Conservation (phyloP, 2,329 filamentous ascomycete genomes). For the Penicillium sp. region DNA sequence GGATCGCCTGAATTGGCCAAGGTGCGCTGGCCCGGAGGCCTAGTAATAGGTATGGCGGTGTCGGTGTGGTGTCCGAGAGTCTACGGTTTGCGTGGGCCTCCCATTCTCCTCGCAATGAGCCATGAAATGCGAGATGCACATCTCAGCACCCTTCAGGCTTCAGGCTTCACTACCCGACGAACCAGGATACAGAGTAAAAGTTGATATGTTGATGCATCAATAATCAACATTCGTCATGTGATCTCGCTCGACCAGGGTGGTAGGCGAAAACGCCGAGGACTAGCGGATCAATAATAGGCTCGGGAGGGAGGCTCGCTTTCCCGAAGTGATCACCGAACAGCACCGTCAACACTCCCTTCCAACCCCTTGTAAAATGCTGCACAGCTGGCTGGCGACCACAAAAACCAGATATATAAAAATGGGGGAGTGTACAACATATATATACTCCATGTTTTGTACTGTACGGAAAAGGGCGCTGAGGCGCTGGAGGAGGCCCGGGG, state of each 20-base stretch:
- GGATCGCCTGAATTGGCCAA: background rate
- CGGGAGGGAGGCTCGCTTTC: background rate
- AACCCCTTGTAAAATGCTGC: background rate
- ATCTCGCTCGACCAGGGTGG: background rate
- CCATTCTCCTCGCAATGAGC: too few relatives aligned
- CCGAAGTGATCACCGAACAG: constrained; percentile 7
- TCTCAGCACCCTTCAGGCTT: too few relatives aligned
- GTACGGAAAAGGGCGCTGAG: background rate
- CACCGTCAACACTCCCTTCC: background rate
- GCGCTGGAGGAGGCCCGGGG: background rate
- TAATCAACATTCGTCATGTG: background rate
- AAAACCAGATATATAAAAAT: background rate
- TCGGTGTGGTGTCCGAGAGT: too few relatives aligned
- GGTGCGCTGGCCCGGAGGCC: too few relatives aligned
- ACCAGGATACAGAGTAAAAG: too few relatives aligned
- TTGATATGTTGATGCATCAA: background rate
- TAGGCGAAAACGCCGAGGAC: background rate
- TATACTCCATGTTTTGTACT: background rate
- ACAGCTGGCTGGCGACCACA: background rate
- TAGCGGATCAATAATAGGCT: background rate
- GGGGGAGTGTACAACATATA: background rate
- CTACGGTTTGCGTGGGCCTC: too few relatives aligned
- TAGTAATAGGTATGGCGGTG: too few relatives aligned
- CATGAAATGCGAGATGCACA: too few relatives aligned
- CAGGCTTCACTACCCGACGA: too few relatives aligned